phyloP scores from a whole-genome alignment of 2,329 filamentous ascomycete genomes.

The Lasiodiplodia theobromae region DNA sequence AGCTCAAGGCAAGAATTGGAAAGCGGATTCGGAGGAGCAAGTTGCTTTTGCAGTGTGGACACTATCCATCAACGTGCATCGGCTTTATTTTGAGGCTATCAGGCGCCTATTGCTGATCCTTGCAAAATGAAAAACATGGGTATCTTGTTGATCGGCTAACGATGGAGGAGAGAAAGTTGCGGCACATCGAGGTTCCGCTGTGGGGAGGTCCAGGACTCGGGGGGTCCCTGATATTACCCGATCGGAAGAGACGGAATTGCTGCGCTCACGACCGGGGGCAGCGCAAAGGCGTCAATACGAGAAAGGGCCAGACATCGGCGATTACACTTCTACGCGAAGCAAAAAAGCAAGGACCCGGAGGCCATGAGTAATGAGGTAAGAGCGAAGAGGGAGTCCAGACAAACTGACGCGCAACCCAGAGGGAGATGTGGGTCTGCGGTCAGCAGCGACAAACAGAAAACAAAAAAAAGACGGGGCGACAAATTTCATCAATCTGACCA shows the following conservation, averaged over 20 bases:
- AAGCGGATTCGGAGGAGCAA: not conserved
- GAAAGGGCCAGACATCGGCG: constrained; percentile 18
- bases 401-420: not conserved
- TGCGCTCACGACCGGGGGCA: not conserved
- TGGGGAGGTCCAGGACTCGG: not conserved
- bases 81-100: not conserved
- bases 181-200: not conserved
- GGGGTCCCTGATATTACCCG: not conserved
- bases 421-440: constrained; percentile 7
- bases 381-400: not conserved
- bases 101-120: not conserved
- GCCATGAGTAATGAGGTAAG: constrained; percentile 23
- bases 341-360: not conserved
- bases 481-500: constrained; percentile 3
- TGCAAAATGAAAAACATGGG: not conserved
- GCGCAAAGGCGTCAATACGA: constrained; percentile 1
- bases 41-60: not conserved
- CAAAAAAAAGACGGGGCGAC: not conserved
- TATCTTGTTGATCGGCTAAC: constrained; percentile 6
- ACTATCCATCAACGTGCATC: not conserved
- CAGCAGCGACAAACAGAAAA: constrained; percentile 10
- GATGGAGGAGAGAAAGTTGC: not conserved
- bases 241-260: constrained; percentile 14
- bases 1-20: not conserved
- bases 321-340: constrained; percentile 12